Percentiles rank a stretch among this genome's conserved stretches.
Conservation (phyloP, 306 rosid genomes). For the Lagenaria siceraria region DNA sequence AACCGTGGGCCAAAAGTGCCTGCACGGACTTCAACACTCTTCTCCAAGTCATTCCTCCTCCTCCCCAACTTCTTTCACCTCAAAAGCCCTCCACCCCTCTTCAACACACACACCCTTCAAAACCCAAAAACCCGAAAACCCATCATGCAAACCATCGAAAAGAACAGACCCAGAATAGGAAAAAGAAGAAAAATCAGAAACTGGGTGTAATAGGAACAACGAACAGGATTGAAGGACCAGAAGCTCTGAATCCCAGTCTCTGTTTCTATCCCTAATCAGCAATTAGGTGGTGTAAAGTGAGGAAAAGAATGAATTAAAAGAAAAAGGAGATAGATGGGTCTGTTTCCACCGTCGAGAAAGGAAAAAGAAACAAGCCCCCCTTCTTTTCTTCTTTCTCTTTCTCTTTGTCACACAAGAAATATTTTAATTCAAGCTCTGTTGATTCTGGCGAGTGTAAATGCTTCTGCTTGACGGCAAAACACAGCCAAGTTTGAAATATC, state of each 20-base stretch:
- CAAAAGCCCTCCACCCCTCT: not conserved
- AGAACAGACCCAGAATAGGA: not conserved
- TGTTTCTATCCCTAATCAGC: not conserved
- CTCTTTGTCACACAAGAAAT: not conserved
- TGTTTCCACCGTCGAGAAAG: not conserved
- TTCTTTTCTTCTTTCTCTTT: not conserved
- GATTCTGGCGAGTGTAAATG: not conserved
- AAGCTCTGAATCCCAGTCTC: not conserved
- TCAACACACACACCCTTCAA: not conserved
- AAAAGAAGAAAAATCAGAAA: not conserved
- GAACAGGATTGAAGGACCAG: not conserved
- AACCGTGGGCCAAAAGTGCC: slow-evolving; percentile 66
- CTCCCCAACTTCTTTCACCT: not conserved
- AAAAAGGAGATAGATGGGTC: not conserved
- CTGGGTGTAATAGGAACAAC: not conserved
- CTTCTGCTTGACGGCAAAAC: not conserved
- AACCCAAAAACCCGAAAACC: not conserved
- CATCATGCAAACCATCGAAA: not conserved
- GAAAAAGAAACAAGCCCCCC: not conserved
- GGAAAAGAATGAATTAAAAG: not conserved
- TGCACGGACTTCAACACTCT: slow-evolving; percentile 88
- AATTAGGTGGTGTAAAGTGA: not conserved
- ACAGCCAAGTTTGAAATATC: not conserved
- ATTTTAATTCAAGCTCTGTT: not conserved
- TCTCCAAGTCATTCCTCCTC: slow-evolving; percentile 62